phyloP scores from a whole-genome alignment of 257 asterid genomes.

The Catharanthus roseus region DNA sequence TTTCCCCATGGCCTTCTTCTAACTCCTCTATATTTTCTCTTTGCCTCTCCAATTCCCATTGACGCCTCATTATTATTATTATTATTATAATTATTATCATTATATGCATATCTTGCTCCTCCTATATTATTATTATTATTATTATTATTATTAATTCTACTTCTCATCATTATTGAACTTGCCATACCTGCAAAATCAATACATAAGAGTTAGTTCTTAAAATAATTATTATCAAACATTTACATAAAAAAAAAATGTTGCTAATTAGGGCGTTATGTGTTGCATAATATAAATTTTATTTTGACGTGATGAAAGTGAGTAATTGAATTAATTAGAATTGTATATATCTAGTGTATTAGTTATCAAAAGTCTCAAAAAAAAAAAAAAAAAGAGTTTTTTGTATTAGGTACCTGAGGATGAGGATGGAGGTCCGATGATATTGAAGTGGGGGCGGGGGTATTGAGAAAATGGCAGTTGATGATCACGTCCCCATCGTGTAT shows the following conservation, averaged over 20 bases:
- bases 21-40: conserved; percentile 46
- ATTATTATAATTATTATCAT: no score
- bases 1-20: conserved; percentile 61
- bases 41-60: conserved; percentile 9
- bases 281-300: no score
- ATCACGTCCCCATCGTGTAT: no score
- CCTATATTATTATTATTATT: conserved; percentile 25
- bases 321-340: no score
- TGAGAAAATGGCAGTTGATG: no score
- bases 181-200: conserved; percentile 18
- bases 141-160: conserved; percentile 25
- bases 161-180: conserved; percentile 12
- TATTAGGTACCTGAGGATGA: conserved; percentile 31
- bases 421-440: no score
- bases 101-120: conserved; percentile 34
- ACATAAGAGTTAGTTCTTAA: neutral
- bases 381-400: no score
- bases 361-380: no score
- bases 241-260: no score
- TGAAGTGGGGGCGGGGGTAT: conserved; percentile 4
- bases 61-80: neutral
- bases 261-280: no score
- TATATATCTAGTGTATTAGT: no score
- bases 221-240: neutral
- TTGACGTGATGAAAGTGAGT: no score